These are phyloP conservation scores for Colletotrichum sp. DNA, from an alignment of 2,329 filamentous ascomycete genomes.

Conservation along the genomic window DNA sequence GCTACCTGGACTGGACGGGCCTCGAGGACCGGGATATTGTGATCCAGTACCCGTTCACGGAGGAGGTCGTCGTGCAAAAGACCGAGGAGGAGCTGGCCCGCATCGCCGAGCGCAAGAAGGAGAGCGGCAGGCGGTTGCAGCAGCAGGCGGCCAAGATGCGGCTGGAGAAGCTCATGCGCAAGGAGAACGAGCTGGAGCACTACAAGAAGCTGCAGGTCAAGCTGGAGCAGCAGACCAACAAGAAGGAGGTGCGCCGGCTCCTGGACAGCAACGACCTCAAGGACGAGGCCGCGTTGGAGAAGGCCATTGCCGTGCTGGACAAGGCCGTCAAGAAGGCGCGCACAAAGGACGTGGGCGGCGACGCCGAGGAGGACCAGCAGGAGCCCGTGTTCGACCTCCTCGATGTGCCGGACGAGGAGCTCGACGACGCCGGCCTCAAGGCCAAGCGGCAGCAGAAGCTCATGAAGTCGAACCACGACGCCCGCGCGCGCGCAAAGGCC, in stretches of 20 bases:
- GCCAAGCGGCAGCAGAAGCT: constrained; percentile 91
- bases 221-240: constrained; percentile 73
- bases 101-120: constrained; percentile 92
- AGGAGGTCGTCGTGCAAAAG: constrained; percentile 89
- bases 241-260: constrained; percentile 87
- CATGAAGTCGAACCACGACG: constrained; percentile 94
- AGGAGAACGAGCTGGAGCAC: constrained; percentile 94
- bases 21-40: constrained; percentile 88
- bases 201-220: constrained; percentile 82
- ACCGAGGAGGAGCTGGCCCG: constrained; percentile 90
- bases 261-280: constrained; percentile 92
- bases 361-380: constrained; percentile 81
- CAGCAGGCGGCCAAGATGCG: constrained; percentile 98
- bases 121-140: constrained; percentile 88
- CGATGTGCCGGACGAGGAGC: constrained; percentile 87
- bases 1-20: constrained; percentile 88
- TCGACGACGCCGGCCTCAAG: constrained; percentile 90
- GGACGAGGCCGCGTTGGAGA: constrained; percentile 86
- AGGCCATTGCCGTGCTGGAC: constrained; percentile 86
- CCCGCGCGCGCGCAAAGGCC: constrained; percentile 88
- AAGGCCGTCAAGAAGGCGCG: constrained; percentile 87
- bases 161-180: constrained; percentile 91
- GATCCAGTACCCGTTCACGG: constrained; percentile 91
- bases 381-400: constrained; percentile 86
- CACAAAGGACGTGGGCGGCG: constrained; percentile 89